Percentiles rank a stretch among this genome's conserved stretches.
Evolutionary conservation across 495 filamentous ascomycete genomes (phyloP).

Genomic region (Tuber calosporum): DNA sequence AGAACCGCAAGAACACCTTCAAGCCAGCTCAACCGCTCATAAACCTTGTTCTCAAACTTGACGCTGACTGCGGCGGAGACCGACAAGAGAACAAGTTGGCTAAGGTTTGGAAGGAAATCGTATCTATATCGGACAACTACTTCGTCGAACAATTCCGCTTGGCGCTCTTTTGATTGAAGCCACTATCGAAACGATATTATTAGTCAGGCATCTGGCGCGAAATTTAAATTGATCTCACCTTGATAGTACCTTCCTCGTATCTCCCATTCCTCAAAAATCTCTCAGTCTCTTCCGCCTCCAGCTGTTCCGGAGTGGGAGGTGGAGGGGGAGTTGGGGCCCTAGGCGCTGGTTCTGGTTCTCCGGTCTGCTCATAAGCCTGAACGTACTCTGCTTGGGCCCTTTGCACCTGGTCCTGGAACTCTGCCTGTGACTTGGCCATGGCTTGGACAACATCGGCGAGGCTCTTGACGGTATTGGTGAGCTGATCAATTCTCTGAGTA

Average conservation of each 20-base stretch:
- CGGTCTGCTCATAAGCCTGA: slow-evolving; percentile 37
- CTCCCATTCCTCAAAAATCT: slow-evolving; percentile 56
- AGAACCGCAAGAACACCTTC: slow-evolving; percentile 58
- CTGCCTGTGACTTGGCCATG: slow-evolving; percentile 37
- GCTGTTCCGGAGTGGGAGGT: slow-evolving; percentile 55
- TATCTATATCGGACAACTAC: slow-evolving; percentile 71
- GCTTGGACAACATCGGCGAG: slow-evolving; percentile 61
- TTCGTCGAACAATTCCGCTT: slow-evolving; percentile 70
- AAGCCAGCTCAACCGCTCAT: slow-evolving; percentile 69
- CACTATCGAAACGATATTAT: slow-evolving; percentile 53
- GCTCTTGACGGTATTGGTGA: slow-evolving; percentile 60
- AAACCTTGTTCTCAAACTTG: slow-evolving; percentile 57
- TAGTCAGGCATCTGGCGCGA: not conserved
- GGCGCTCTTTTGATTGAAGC: slow-evolving; percentile 68
- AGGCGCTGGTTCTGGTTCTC: slow-evolving; percentile 32
- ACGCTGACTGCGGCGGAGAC: slow-evolving; percentile 73
- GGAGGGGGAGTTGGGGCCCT: slow-evolving; percentile 44
- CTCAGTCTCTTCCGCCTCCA: slow-evolving; percentile 59
- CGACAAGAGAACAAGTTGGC: slow-evolving; percentile 71
- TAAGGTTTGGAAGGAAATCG: slow-evolving; percentile 60
- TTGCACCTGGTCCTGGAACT: slow-evolving; percentile 43
- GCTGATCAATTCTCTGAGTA: slow-evolving; percentile 70
- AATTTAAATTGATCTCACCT: slow-evolving; percentile 46
- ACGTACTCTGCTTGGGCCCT: slow-evolving; percentile 42
- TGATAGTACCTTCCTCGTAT: slow-evolving; percentile 64